These are phyloP conservation scores for Cyberlindnera suaveolens DNA, from an alignment of 805 yeast genomes.

Conservation along the genomic window DNA sequence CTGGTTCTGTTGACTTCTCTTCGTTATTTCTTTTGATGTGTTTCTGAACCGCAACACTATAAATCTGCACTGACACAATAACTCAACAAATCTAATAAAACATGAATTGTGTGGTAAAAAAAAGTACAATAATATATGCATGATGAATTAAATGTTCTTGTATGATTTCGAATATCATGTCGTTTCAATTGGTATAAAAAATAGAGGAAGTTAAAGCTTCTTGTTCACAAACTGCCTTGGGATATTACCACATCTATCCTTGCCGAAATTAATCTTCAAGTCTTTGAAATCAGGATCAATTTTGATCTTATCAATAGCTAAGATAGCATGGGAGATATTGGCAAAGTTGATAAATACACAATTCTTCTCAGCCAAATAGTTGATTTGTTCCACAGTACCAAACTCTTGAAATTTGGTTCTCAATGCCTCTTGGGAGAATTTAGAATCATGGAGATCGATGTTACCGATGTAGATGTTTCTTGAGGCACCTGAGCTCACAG, in stretches of 20 bases:
- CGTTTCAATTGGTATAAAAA: too few species aligned
- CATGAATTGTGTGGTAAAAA: too few species aligned
- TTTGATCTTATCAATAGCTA: slow-evolving; percentile 88
- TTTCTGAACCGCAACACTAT: too few species aligned
- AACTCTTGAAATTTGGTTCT: slow-evolving; percentile 69
- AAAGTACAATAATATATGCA: too few species aligned
- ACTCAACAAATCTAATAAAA: too few species aligned
- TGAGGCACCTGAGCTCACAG: slow-evolving; percentile 90
- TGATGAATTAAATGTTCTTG: too few species aligned
- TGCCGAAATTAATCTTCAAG: slow-evolving; percentile 85
- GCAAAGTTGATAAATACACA: slow-evolving; percentile 30
- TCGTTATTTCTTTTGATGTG: too few species aligned
- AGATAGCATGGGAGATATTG: slow-evolving; percentile 83
- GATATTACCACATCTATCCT: slow-evolving; percentile 91
- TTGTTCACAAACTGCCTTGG: slow-evolving; percentile 59
- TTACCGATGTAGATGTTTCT: slow-evolving; percentile 88
- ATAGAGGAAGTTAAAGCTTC: slow-evolving; percentile 3
- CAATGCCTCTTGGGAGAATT: slow-evolving; percentile 51
- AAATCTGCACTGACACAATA: too few species aligned
- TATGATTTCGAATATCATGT: too few species aligned
- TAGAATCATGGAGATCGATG: slow-evolving; percentile 35
- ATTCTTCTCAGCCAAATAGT: slow-evolving; percentile 57
- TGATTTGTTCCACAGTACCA: slow-evolving; percentile 95
- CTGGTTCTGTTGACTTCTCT: too few species aligned
- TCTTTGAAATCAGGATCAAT: slow-evolving; percentile 61